Base-by-base conservation (phyloP, 768 basidiomycete genomes). In the Strobilomyces echinocephalus region DNA sequence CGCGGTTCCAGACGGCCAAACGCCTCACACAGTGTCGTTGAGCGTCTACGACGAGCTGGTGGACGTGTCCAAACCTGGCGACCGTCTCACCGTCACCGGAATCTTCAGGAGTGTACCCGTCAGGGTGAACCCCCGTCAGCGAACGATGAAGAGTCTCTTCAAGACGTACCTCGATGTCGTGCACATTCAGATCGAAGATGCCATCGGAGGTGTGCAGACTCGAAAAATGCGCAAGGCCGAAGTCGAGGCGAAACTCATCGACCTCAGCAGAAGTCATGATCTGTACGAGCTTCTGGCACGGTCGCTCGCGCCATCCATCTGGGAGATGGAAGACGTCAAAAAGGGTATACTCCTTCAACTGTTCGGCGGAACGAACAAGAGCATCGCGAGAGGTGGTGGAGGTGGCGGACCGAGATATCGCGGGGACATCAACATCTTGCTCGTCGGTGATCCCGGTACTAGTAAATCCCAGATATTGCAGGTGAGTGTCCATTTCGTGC, bases 31-130 rank as follows among this genome's bases (percentile, higher is more conserved):
- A 1, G 95, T 99, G 49, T 94, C 91, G 0, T 73, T 98, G 50
- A 95, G 94, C 68, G 91, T 91, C n/a, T 98, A 99, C 65, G 95
- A 99, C 65, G 97, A 99, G 67, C 82, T 99, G 4, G 95, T 98
- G 35, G 97, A 98, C 64, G 80, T 94, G n/a, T 72, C 88, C 39
- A 98, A 97, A 69, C 97, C 97, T 1, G 97, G 97, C 63, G 97
- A 98, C 69, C 79, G 97, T 11, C 76, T 99, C 31, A 73, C 87
- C 49, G 85, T 98, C 39, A 91, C 88, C 12, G 97, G 95, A 41
- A 94, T 99, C 62, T 98, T 92, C 78, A 79, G 97, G 52, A 93
- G 93, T 56, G 84, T 97, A 8, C 93, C 95, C 1, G 94, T 97
- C n/a, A 81, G 97, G 31, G 87, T 94, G 47, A 97, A 97, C 66